Conservation (phyloP, 2,329 filamentous ascomycete genomes). For the Neoscytalidium dimidiatum region DNA sequence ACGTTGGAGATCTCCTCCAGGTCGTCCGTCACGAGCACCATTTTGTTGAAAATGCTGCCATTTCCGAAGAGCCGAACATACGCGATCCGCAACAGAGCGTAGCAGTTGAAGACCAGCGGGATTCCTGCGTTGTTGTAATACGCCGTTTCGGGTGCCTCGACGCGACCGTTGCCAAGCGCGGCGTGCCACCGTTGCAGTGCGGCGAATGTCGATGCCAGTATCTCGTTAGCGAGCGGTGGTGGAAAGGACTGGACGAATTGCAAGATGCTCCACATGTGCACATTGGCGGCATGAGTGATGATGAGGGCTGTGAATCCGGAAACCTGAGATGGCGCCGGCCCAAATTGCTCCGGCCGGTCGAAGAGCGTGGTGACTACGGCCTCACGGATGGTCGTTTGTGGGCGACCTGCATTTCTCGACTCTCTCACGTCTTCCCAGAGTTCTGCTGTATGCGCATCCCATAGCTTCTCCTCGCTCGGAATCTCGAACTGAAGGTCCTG, state of each 20-base stretch:
- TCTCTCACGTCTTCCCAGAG: constrained; percentile 26
- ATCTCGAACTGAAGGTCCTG: constrained; percentile 38
- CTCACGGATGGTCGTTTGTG: constrained; percentile 25
- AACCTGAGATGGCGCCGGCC: constrained; percentile 19
- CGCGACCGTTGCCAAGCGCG: constrained; percentile 19
- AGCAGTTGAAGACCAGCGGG: constrained; percentile 37
- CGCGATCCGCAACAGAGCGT: constrained; percentile 36
- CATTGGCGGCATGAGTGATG: constrained; percentile 39
- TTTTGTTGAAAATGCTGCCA: constrained; percentile 30
- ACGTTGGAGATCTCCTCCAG: constrained; percentile 27
- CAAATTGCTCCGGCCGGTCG: constrained; percentile 23
- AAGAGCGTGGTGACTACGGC: constrained; percentile 30
- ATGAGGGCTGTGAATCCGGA: constrained; percentile 33
- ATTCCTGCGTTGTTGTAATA: constrained; percentile 29
- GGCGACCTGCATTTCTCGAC: background rate
- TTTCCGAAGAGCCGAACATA: constrained; percentile 34
- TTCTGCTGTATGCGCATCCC: constrained; percentile 32
- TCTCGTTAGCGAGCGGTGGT: background rate
- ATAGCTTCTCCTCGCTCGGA: constrained; percentile 34
- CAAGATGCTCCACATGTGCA: constrained; percentile 37
- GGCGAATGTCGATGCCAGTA: constrained; percentile 25
- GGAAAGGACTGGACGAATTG: constrained; percentile 33
- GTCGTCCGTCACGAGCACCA: constrained; percentile 32
- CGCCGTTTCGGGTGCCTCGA: constrained; percentile 20
- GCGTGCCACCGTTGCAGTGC: constrained; percentile 31